Evolutionary conservation across 2,329 filamentous ascomycete species (phyloP).

Genomic region (Sclerotiophoma versabilis): DNA sequence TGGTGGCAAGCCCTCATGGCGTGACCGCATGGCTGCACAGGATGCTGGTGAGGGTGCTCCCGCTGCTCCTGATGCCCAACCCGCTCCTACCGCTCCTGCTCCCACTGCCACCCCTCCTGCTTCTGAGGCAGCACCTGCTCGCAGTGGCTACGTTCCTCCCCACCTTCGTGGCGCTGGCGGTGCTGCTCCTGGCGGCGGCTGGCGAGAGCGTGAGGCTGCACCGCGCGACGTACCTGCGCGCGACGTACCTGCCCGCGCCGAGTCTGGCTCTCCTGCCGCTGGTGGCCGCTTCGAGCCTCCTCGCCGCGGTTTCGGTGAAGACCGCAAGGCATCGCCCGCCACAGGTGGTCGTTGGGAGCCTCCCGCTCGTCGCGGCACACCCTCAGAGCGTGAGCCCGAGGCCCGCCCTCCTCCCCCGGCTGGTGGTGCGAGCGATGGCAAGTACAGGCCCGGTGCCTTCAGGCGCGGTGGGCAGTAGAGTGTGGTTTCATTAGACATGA

Average conservation of each 20-base stretch:
- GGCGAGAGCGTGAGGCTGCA: slow-evolving; percentile 47
- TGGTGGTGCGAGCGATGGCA: slow-evolving; percentile 43
- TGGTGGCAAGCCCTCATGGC: slow-evolving; percentile 72
- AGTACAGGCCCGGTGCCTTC: slow-evolving; percentile 52
- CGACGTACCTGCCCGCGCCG: slow-evolving; percentile 38
- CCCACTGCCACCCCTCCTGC: slow-evolving; percentile 45
- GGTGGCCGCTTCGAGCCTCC: slow-evolving; percentile 40
- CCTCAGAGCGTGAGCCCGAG: slow-evolving; percentile 34
- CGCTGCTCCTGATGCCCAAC: slow-evolving; percentile 46
- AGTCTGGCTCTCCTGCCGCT: slow-evolving; percentile 37
- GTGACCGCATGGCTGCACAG: slow-evolving; percentile 70
- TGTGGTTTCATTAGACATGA: slow-evolving; percentile 20
- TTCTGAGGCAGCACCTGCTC: slow-evolving; percentile 44
- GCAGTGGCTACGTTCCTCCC: slow-evolving; percentile 56
- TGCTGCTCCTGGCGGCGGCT: slow-evolving; percentile 40
- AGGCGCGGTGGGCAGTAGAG: slow-evolving; percentile 26
- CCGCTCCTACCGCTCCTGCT: slow-evolving; percentile 35
- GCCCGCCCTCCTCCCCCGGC: slow-evolving; percentile 33
- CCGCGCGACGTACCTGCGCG: slow-evolving; percentile 37
- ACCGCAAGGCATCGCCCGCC: slow-evolving; percentile 44
- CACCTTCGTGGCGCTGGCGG: slow-evolving; percentile 49
- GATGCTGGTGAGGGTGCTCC: slow-evolving; percentile 42
- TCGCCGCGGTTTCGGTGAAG: slow-evolving; percentile 36
- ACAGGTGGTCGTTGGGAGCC: slow-evolving; percentile 40
- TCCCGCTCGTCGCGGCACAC: slow-evolving; percentile 34